phyloP scores from a whole-genome alignment of 2,329 filamentous ascomycete genomes.

The Exophiala xenobiotica region DNA sequence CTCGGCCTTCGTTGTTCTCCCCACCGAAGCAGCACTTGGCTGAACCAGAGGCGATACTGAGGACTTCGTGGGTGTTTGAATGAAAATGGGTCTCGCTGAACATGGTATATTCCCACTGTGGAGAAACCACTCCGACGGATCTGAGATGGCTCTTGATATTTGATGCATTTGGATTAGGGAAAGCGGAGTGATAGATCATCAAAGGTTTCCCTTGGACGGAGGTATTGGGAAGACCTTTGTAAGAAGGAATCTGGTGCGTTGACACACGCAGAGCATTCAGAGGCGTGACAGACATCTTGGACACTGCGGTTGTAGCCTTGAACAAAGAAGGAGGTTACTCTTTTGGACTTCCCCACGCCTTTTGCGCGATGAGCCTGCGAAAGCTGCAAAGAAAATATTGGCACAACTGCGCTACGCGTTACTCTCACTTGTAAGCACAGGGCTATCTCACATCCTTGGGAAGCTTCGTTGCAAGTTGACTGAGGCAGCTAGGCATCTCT shows the following conservation, averaged over 20 bases:
- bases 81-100: constrained; percentile 67
- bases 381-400: not conserved
- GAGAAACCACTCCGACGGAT: constrained; percentile 54
- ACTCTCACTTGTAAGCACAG: no score
- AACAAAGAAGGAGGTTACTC: no score
- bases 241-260: constrained; percentile 58
- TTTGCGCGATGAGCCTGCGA: no score
- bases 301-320: not conserved
- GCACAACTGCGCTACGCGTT: no score
- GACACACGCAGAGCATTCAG: constrained; percentile 57
- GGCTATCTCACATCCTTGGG: no score
- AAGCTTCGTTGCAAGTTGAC: no score
- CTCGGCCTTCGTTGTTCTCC: constrained; percentile 57
- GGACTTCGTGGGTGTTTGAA: constrained; percentile 65
- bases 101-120: constrained; percentile 70
- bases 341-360: no score
- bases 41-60: constrained; percentile 58
- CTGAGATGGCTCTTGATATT: constrained; percentile 58
- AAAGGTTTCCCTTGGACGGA: constrained; percentile 63
- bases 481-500: no score
- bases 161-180: constrained; percentile 48
- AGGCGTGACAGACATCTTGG: constrained; percentile 41
- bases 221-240: constrained; percentile 62
- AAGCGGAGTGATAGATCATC: constrained; percentile 64
- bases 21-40: constrained; percentile 67